These are phyloP conservation scores for Postia placenta DNA, from an alignment of 768 basidiomycete genomes.

Conservation along the genomic window DNA sequence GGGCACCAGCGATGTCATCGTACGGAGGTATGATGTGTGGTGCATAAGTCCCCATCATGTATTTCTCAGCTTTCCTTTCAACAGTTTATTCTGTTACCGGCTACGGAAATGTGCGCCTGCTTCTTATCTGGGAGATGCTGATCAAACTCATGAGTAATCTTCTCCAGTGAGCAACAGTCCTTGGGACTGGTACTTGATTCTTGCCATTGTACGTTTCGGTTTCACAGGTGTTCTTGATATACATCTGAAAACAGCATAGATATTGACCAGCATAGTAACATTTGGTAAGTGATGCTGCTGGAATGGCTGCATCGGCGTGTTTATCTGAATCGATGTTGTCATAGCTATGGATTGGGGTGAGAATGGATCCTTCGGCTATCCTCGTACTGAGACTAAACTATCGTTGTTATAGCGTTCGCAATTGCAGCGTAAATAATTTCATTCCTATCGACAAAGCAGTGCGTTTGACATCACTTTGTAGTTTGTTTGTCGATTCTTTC, in stretches of 20 bases:
- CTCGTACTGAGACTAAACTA: neutral
- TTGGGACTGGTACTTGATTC: slow-evolving; percentile 7
- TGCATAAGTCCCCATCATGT: no score
- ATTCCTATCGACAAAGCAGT: neutral
- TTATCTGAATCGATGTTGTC: neutral
- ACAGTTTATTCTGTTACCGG: slow-evolving; percentile 19
- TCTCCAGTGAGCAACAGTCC: slow-evolving; percentile 17
- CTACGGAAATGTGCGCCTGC: slow-evolving; percentile 15
- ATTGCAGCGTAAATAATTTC: neutral
- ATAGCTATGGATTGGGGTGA: neutral
- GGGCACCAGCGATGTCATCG: slow-evolving; percentile 20
- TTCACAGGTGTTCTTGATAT: no score
- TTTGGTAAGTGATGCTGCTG: neutral
- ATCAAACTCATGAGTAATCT: no score
- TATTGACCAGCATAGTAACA: neutral
- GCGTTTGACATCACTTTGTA: neutral
- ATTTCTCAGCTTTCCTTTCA: neutral
- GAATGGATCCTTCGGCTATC: neutral
- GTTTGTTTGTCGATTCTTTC: neutral
- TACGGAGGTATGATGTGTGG: slow-evolving; percentile 16
- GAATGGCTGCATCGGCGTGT: no score
- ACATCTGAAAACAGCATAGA: no score
- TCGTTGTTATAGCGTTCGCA: neutral
- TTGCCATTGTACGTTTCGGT: slow-evolving; percentile 17
- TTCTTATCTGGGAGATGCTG: no score